Conservation (phyloP, 2,329 filamentous ascomycete species). For the Dryadomyces quercivorus region DNA sequence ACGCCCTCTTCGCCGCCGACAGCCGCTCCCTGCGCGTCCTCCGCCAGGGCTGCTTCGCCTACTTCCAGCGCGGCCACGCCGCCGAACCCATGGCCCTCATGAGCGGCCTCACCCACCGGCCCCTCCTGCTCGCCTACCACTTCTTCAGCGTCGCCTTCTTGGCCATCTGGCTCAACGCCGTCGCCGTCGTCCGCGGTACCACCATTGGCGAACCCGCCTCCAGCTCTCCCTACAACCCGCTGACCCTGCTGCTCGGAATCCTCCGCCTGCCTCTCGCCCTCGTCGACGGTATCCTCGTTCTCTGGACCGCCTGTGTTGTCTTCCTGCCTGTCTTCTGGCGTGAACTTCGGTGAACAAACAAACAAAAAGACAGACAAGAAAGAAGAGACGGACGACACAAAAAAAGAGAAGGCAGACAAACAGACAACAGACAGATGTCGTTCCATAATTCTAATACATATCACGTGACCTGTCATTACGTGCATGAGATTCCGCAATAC, state of each 20-base stretch:
- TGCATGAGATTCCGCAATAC: too few relatives aligned
- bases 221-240: neutral
- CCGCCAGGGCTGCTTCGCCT: conserved; percentile 82
- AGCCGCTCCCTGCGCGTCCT: conserved; percentile 65
- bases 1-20: conserved; percentile 75
- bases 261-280: conserved; percentile 46
- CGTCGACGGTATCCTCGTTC: conserved; percentile 53
- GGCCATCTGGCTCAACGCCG: conserved; percentile 9
- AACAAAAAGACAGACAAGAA: neutral
- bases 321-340: conserved; percentile 64
- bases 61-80: conserved; percentile 69
- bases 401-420: neutral
- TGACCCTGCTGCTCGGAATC: neutral
- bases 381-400: neutral
- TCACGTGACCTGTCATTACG: too few relatives aligned
- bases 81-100: conserved; percentile 34
- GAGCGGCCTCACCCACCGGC: conserved; percentile 67
- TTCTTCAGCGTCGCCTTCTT: neutral
- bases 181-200: conserved; percentile 17
- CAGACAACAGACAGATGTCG: too few relatives aligned
- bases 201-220: conserved; percentile 9
- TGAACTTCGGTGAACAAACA: neutral
- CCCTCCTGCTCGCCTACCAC: conserved; percentile 29
- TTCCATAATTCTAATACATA: too few relatives aligned
- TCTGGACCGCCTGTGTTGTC: conserved; percentile 69